Conservation (phyloP, 2,329 filamentous ascomycete genomes). For the Madurella fahalii region DNA sequence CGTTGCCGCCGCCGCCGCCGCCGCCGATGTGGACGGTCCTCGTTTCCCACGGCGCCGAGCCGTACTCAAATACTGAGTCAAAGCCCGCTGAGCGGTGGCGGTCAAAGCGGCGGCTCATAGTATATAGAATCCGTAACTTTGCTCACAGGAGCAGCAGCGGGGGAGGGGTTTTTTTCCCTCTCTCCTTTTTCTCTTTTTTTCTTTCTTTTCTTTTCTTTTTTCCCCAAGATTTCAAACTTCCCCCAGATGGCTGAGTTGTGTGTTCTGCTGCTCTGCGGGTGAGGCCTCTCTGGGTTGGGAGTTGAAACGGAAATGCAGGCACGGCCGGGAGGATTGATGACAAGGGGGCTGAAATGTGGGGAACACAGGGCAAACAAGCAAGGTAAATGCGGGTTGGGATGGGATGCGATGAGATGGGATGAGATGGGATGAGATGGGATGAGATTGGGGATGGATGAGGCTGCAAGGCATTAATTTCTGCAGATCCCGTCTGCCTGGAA, state of each 20-base stretch:
- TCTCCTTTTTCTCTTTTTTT: too few relatives aligned
- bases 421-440: too few relatives aligned
- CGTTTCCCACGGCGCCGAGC: slow-evolving; percentile 5
- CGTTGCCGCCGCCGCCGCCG: not conserved
- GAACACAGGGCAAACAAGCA: not conserved
- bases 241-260: not conserved
- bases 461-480: not conserved
- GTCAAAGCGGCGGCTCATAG: slow-evolving; percentile 6
- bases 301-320: not conserved
- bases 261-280: not conserved
- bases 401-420: too few relatives aligned
- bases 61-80: slow-evolving; percentile 9
- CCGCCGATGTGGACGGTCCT: slow-evolving; percentile 2
- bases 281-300: not conserved
- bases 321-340: not conserved
- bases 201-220: too few relatives aligned
- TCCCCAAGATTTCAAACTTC: too few relatives aligned
- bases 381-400: slow-evolving; percentile 1
- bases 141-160: too few relatives aligned
- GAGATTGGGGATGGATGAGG: not conserved
- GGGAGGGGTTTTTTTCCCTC: too few relatives aligned
- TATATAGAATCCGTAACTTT: too few relatives aligned
- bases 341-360: not conserved
- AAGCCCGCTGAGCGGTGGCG: not conserved
- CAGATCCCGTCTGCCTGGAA: not conserved